Conservation (phyloP, 345 rosid genomes). For the Excoecaria cochinchinensis region DNA sequence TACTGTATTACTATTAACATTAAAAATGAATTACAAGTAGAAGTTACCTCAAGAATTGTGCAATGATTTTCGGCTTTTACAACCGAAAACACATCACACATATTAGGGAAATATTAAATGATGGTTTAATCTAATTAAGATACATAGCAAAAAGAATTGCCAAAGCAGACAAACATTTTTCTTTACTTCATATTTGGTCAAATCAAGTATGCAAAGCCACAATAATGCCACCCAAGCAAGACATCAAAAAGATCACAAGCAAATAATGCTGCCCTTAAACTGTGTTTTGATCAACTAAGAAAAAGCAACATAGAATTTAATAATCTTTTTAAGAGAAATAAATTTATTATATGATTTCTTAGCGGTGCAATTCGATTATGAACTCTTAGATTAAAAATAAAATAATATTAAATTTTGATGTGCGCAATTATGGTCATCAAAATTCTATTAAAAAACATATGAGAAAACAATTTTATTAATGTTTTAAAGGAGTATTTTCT, state of each 20-base stretch:
- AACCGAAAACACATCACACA: neutral
- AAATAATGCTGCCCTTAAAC: slow-evolving; percentile 3
- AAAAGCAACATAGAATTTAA: neutral
- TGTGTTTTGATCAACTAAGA: neutral
- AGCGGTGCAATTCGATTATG: no score
- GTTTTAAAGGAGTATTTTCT: neutral
- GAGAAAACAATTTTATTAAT: no score
- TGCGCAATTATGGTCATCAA: no score
- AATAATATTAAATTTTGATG: neutral
- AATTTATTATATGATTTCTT: no score
- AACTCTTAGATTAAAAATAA: neutral
- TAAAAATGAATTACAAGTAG: neutral
- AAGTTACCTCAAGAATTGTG: slow-evolving; percentile 15
- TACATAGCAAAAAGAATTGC: neutral
- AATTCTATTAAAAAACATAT: no score
- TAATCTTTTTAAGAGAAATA: no score
- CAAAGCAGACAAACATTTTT: slow-evolving; percentile 1
- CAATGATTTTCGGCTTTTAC: slow-evolving; percentile 10
- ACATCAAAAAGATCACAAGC: neutral
- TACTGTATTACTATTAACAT: neutral
- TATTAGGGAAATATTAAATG: slow-evolving; percentile 10
- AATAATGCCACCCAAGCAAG: slow-evolving; percentile 4
- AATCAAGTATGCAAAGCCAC: neutral
- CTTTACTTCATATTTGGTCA: neutral
- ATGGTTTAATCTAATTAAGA: neutral